Percentiles rank a stretch among this genome's conserved stretches.
Conservation (phyloP, 495 filamentous ascomycete species). For the Polyplosphaeria fusca region DNA sequence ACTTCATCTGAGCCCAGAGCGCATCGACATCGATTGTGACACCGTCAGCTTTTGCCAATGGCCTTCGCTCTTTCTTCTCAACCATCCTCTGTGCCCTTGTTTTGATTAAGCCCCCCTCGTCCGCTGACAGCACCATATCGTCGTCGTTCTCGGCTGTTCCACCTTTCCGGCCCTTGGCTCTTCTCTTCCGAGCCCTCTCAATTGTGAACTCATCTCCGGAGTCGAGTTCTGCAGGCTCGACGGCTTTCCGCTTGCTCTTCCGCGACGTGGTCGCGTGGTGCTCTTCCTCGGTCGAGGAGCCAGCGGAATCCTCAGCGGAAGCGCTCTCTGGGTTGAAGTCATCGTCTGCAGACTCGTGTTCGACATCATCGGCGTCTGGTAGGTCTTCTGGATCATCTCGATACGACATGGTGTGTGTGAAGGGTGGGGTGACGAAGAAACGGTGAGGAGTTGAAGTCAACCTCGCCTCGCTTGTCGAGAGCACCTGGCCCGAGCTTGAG, state of each 20-base stretch:
- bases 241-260: conserved; percentile 25
- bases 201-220: conserved; percentile 82
- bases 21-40: conserved; percentile 87
- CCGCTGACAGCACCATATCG: conserved; percentile 36
- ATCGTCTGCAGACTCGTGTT: conserved; percentile 34
- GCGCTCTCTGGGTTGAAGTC: conserved; percentile 34
- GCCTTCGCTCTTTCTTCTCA: conserved; percentile 58
- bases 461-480: too few species aligned
- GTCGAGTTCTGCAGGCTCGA: conserved; percentile 38
- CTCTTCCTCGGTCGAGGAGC: conserved; percentile 38
- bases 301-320: conserved; percentile 36
- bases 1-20: conserved; percentile 76
- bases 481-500: too few species aligned
- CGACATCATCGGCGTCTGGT: conserved; percentile 21
- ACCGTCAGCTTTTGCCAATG: conserved; percentile 59
- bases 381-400: too few species aligned
- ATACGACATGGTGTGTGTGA: too few species aligned
- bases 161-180: conserved; percentile 45
- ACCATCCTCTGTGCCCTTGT: conserved; percentile 56
- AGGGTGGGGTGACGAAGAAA: too few species aligned
- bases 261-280: conserved; percentile 35
- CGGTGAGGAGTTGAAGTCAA: too few species aligned
- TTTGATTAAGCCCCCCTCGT: conserved; percentile 74
- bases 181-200: conserved; percentile 50
- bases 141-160: conserved; percentile 42